Evolutionary conservation across 306 rosid species (phyloP), one percentile per base, ranked within the genome.

Genomic region (Cicer cuneatum): DNA sequence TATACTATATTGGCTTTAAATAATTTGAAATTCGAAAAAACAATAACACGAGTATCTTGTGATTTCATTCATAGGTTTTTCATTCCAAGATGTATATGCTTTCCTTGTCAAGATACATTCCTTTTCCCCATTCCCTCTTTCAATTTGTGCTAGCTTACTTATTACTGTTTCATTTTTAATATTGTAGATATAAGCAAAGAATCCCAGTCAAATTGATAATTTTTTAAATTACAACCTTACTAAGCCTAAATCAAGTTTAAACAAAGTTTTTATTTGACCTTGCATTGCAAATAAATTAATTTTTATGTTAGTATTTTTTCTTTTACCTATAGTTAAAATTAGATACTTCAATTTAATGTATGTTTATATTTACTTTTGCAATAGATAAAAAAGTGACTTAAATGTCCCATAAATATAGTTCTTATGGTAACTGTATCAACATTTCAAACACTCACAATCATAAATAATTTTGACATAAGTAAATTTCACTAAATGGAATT

Each of bases 91-190:
- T 29, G 35, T 29, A 29, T 80, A 79, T 83, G 69, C 84, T 71
- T 83, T 83, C 46, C 86, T 71, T 83, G 61, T 61, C 69, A 75
- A 57, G 74, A 83, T 79, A 21, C 83, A 79, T 83, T 70, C 74
- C 71, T 74, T 65, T 76, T 42, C 13, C 41, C 16, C 7, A 62
- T 73, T 72, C 24, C 18, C 39, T 40, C 38, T 33, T 75, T 47
- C 61, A 33, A 5, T 41, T 69, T 69, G 47, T 69, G 59, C 24
- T 18, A 4, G 37, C 18, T 40, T 19, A 67, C 18, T 40, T 37
- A 67, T 2, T 21, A 73, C 72, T 13, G 16, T 52, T 76, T 3
- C 35, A 51, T 46, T 73, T 41, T 10, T 38, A 48, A 29, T 29
- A 29, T 29, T 29, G 33, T 29, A 2, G 4, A 43, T 59, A 49